These are phyloP conservation scores for Cunninghamia lanceolata DNA, from an alignment of 75 land plant genomes.

Conservation along the genomic window DNA sequence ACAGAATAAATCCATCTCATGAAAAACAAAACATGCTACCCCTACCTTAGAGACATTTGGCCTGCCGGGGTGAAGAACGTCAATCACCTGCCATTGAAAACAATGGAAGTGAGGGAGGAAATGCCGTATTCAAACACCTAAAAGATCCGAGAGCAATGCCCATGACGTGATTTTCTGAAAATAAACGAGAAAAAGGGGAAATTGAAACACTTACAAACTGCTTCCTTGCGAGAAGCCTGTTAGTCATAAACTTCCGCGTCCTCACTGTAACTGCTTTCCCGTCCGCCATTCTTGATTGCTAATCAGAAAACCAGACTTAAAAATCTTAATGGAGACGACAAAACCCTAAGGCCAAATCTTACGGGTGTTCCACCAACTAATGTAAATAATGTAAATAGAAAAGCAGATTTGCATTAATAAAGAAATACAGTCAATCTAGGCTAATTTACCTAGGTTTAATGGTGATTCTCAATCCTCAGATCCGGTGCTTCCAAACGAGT, in stretches of 20 bases:
- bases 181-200: too few relatives aligned
- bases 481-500: too few relatives aligned
- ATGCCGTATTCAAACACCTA: background rate
- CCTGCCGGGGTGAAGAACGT: slow-evolving; percentile 79
- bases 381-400: too few relatives aligned
- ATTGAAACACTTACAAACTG: slow-evolving; percentile 46
- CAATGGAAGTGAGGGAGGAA: background rate
- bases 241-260: slow-evolving; percentile 86
- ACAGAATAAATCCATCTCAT: background rate
- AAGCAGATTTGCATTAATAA: too few relatives aligned
- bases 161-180: background rate
- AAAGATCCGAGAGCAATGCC: background rate
- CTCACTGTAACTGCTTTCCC: slow-evolving; percentile 68
- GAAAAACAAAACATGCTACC: background rate
- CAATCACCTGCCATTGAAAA: slow-evolving; percentile 45
- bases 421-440: too few relatives aligned
- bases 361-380: too few relatives aligned
- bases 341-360: too few relatives aligned
- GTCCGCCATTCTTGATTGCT: slow-evolving; percentile 54
- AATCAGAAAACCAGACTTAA: too few relatives aligned
- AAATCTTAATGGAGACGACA: too few relatives aligned
- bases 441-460: too few relatives aligned
- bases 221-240: slow-evolving; percentile 72
- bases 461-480: too few relatives aligned
- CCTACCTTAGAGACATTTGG: slow-evolving; percentile 81